Percentiles rank a stretch among this genome's conserved stretches.
Evolutionary conservation across 371 early-diverging fungal genomes (phyloP).

Genomic region (Apophysomyces elegans): DNA sequence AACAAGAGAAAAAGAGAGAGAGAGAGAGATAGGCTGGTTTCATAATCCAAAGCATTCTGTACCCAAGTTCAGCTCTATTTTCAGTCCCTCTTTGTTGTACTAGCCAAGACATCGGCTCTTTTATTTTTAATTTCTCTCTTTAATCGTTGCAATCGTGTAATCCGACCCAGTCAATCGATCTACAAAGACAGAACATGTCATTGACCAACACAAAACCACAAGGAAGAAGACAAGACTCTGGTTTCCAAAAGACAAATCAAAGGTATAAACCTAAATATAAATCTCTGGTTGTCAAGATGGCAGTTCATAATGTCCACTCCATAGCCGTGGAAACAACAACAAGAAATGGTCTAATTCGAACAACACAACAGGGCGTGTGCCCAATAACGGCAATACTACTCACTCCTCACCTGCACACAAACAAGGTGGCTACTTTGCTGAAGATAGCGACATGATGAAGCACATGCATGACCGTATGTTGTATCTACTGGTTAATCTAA

Average conservation of each 20-base stretch:
- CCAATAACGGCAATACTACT: constrained; percentile 20
- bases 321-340: constrained; percentile 35
- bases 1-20: constrained; percentile 6
- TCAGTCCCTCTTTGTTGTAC: too few species aligned
- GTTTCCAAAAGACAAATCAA: constrained; percentile 27
- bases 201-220: constrained; percentile 34
- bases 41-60: neutral
- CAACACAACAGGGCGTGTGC: constrained; percentile 8
- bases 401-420: constrained; percentile 1
- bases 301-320: neutral
- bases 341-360: constrained; percentile 38
- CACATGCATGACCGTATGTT: constrained; percentile 77
- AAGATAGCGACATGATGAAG: constrained; percentile 38
- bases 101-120: neutral
- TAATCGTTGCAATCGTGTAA: constrained; percentile 1
- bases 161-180: neutral
- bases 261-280: constrained; percentile 14
- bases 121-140: neutral
- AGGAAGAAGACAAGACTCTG: constrained; percentile 42
- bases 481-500: constrained; percentile 72
- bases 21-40: neutral
- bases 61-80: neutral
- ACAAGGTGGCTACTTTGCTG: constrained; percentile 17
- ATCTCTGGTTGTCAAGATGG: neutral
- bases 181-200: constrained; percentile 18